Percentiles rank a stretch among this genome's conserved stretches.
Conservation (phyloP, 2,329 filamentous ascomycete genomes). For the Aspergillus sp. region DNA sequence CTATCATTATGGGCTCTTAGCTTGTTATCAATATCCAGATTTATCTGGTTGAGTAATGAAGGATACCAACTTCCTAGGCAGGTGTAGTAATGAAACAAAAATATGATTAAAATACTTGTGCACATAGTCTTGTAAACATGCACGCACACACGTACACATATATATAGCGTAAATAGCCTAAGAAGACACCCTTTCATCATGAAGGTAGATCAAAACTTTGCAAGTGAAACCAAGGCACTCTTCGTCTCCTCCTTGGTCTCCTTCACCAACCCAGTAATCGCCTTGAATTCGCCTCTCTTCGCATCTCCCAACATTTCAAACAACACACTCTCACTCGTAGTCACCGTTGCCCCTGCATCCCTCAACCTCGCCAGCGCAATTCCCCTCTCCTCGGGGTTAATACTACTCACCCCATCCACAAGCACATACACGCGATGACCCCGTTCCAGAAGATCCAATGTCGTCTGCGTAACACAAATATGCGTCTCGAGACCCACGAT, state of each 20-base stretch:
- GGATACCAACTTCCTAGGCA: no score
- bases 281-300: constrained; percentile 58
- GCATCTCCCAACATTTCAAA: constrained; percentile 89
- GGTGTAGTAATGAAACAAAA: no score
- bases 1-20: no score
- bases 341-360: constrained; percentile 67
- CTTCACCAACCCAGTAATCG: constrained; percentile 69
- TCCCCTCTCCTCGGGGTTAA: constrained; percentile 71
- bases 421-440: constrained; percentile 81
- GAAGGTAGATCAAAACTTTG: constrained; percentile 43
- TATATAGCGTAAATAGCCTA: neutral
- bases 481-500: constrained; percentile 89
- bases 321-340: constrained; percentile 79
- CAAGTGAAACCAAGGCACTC: constrained; percentile 56
- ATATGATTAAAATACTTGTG: no score
- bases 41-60: no score
- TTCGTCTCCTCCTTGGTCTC: constrained; percentile 64
- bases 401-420: constrained; percentile 82
- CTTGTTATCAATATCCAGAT: no score
- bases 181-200: no score
- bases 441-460: constrained; percentile 64
- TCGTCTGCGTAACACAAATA: constrained; percentile 90
- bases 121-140: no score
- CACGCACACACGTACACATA: no score
- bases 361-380: constrained; percentile 70